Base-by-base conservation (phyloP, 1,139 yeast species). In the Candida tropicalis region DNA sequence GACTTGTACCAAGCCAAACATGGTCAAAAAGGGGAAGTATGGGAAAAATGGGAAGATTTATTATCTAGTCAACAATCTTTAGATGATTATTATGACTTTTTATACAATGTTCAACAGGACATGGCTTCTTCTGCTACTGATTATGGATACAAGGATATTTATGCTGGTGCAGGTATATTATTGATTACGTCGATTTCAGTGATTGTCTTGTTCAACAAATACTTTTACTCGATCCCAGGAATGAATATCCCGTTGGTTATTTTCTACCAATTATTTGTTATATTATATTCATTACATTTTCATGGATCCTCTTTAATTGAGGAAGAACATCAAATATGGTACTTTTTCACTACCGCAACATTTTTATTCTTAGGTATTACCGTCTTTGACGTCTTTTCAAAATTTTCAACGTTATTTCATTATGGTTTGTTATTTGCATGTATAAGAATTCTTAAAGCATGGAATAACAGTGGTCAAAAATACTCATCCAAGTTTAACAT, bases 261-360 rank as follows among this genome's bases (percentile, higher is more conserved):
- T 1, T 52, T 52, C 23, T 66, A 65, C 46, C 49, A 66, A 22
- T 44, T 50, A 0, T 58, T 80, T 17, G 69, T 81, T 8, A 49
- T 71, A 1, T 34, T 71, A 0, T 83, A 82, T 55, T 73, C 85
- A 0, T 50, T 73, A 1, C 80, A 84, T 38, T 84, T 86, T 60
- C 88, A 89, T 68, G 97, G 96, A 0, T 87, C 97, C 29, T 88
- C 97, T 20, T 72, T 90, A 50, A 87, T 93, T n/a, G 99, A 93
- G 56, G 99, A 93, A 60, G 99, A 93, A 57, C 96, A 93, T 58
- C 97, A 90, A 59, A 65, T 90, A 12, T 93, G 99, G 99, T 93
- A 96, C 87, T 85, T 93, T 76, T 70, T 82, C 13, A 66, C 79
- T 0, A 65, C 80, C 0, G 40, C 73, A 38, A 58, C 52, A 12